Percentiles rank a stretch among this genome's conserved stretches.
Evolutionary conservation across 1,284 basidiomycete genomes (phyloP).

Genomic region (Ustilago sp.): DNA sequence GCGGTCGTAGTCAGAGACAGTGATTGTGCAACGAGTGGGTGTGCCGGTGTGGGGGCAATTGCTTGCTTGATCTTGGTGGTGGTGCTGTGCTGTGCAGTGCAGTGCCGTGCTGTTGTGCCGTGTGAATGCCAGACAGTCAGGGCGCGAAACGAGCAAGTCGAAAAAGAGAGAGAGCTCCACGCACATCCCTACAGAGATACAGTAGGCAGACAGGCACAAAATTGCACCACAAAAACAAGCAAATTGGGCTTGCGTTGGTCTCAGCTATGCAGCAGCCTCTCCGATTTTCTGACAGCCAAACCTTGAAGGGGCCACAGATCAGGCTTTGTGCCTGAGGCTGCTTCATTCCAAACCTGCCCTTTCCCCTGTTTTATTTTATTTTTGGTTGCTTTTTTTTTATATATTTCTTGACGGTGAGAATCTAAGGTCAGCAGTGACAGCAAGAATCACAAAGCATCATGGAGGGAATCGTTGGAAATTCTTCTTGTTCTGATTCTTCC

Average conservation of each 20-base stretch:
- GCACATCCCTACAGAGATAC: background rate
- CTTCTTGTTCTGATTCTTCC: background rate
- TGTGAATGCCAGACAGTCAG: background rate
- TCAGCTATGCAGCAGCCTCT: background rate
- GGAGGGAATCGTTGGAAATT: background rate
- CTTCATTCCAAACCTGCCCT: background rate
- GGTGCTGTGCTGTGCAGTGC: conserved; percentile 6
- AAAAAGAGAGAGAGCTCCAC: background rate
- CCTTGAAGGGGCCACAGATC: no score
- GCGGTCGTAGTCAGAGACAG: no score
- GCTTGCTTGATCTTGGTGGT: background rate
- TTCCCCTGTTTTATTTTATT: background rate
- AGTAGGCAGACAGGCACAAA: background rate
- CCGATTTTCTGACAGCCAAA: conserved; percentile 4
- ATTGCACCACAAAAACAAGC: background rate
- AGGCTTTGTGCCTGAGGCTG: background rate
- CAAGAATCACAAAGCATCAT: background rate
- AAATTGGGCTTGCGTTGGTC: background rate
- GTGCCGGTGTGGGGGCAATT: background rate
- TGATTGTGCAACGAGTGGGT: background rate
- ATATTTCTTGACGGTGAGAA: background rate
- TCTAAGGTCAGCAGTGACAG: background rate
- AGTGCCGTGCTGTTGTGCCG: conserved; percentile 3
- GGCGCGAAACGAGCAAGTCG: background rate
- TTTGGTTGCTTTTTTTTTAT: background rate